A percentile compares a stretch with the other conserved stretches of the same genome.
Conservation (phyloP, 2,329 filamentous ascomycete genomes). For the Curvularia hawaiiensis region DNA sequence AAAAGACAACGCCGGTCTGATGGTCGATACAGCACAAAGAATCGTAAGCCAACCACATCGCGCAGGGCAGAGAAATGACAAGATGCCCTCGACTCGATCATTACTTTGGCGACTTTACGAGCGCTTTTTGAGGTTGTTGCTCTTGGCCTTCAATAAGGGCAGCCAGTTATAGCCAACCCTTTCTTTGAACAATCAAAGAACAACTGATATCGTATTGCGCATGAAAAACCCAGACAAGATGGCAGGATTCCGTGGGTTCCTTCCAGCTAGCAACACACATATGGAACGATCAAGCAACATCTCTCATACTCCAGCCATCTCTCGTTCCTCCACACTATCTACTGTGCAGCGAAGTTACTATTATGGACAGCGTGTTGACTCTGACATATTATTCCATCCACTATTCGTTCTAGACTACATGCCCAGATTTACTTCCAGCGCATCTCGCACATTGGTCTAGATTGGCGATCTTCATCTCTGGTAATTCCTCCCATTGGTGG, state of each 20-base stretch:
- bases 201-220: not conserved
- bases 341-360: slow-evolving; percentile 54
- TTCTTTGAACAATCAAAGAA: not conserved
- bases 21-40: not conserved
- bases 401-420: not conserved
- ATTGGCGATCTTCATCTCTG: slow-evolving; percentile 1
- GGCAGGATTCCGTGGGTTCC: not conserved
- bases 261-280: not conserved
- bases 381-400: slow-evolving; percentile 5
- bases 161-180: slow-evolving; percentile 49
- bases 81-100: not conserved
- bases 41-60: not conserved
- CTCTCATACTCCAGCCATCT: not conserved
- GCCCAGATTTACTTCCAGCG: not conserved
- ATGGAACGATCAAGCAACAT: not conserved
- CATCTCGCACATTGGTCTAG: not conserved
- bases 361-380: slow-evolving; percentile 46
- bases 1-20: not conserved
- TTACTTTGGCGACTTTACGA: not conserved
- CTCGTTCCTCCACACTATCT: not conserved
- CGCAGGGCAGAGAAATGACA: not conserved
- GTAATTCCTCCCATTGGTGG: slow-evolving; percentile 32
- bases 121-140: not conserved
- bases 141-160: not conserved
- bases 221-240: not conserved